phyloP scores from a whole-genome alignment of 495 filamentous ascomycete species.

The Aspergillus heteromorphus region DNA sequence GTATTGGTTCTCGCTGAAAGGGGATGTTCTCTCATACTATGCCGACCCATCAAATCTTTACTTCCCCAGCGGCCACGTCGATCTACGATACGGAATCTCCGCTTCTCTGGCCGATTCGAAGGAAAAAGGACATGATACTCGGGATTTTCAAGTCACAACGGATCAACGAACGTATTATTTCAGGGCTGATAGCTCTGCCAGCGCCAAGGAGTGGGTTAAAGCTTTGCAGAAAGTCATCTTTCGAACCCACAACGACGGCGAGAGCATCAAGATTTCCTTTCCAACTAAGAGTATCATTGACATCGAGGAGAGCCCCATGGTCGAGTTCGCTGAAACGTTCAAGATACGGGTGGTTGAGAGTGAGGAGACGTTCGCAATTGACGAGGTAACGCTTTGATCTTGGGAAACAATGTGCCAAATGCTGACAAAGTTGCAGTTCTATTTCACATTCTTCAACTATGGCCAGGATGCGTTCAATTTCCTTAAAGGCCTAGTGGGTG shows the following conservation, averaged over 20 bases:
- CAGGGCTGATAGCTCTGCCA: constrained; percentile 78
- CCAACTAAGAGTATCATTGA: constrained; percentile 87
- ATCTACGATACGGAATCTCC: constrained; percentile 86
- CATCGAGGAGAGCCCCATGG: constrained; percentile 85
- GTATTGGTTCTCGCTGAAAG: constrained; percentile 96
- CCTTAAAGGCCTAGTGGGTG: constrained; percentile 68
- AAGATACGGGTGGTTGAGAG: constrained; percentile 90
- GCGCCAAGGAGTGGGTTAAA: constrained; percentile 97
- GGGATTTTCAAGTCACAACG: constrained; percentile 75
- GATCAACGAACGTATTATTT: constrained; percentile 82
- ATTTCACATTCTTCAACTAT: constrained; percentile 89
- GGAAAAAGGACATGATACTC: constrained; percentile 62
- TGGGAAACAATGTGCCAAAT: background rate
- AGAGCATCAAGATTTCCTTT: constrained; percentile 93
- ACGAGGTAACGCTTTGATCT: constrained; percentile 61
- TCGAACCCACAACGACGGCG: constrained; percentile 89
- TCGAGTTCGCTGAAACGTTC: constrained; percentile 89
- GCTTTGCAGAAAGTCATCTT: constrained; percentile 92
- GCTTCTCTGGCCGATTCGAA: constrained; percentile 65
- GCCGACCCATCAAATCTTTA: constrained; percentile 77
- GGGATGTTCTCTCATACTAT: constrained; percentile 93
- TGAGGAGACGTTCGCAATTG: constrained; percentile 88
- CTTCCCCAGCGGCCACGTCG: constrained; percentile 88
- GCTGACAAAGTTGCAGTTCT: constrained; percentile 61
- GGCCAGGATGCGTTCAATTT: constrained; percentile 81